Percentiles rank a stretch among this genome's conserved stretches.
phyloP scores from a whole-genome alignment of 768 basidiomycete species.

The Rhizopogon vesiculosus region DNA sequence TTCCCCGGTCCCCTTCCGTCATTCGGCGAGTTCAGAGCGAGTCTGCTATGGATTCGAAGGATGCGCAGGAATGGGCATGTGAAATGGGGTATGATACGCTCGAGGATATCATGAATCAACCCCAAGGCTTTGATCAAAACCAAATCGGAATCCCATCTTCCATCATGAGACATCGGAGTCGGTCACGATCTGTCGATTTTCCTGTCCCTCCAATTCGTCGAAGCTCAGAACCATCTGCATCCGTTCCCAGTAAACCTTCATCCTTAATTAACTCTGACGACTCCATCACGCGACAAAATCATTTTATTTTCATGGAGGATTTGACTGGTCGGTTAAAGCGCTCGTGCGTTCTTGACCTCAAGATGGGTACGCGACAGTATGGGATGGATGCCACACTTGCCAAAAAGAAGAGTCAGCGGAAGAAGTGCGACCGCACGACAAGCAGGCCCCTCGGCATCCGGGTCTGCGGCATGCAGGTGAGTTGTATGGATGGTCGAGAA shows the following conservation, averaged over 20 bases:
- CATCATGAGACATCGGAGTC: slow-evolving; percentile 37
- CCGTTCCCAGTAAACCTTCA: slow-evolving; percentile 23
- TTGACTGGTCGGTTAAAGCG: slow-evolving; percentile 87
- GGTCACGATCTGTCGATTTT: slow-evolving; percentile 32
- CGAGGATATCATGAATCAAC: slow-evolving; percentile 15
- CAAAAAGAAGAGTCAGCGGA: slow-evolving; percentile 98
- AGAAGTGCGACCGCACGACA: slow-evolving; percentile 96
- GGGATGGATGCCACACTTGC: slow-evolving; percentile 88
- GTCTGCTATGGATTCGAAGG: slow-evolving; percentile 33
- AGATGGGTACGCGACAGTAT: slow-evolving; percentile 99
- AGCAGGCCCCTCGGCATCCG: slow-evolving; percentile 87
- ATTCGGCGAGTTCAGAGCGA: slow-evolving; percentile 70
- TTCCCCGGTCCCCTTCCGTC: slow-evolving; percentile 21
- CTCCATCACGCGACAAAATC: slow-evolving; percentile 79
- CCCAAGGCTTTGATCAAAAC: slow-evolving; percentile 14
- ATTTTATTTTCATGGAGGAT: slow-evolving; percentile 99
- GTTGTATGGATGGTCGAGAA: slow-evolving; percentile 21
- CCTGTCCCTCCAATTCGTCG: slow-evolving; percentile 14
- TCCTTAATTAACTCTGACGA: slow-evolving; percentile 36
- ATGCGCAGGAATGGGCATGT: slow-evolving; percentile 31
- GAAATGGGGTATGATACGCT: slow-evolving; percentile 36
- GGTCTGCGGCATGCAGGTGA: slow-evolving; percentile 98
- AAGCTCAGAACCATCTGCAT: slow-evolving; percentile 14
- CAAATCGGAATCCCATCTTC: slow-evolving; percentile 19
- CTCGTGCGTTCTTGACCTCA: slow-evolving; percentile 95